These are phyloP conservation scores for Pichia membranifaciens DNA, from an alignment of 805 yeast genomes.

Conservation along the genomic window DNA sequence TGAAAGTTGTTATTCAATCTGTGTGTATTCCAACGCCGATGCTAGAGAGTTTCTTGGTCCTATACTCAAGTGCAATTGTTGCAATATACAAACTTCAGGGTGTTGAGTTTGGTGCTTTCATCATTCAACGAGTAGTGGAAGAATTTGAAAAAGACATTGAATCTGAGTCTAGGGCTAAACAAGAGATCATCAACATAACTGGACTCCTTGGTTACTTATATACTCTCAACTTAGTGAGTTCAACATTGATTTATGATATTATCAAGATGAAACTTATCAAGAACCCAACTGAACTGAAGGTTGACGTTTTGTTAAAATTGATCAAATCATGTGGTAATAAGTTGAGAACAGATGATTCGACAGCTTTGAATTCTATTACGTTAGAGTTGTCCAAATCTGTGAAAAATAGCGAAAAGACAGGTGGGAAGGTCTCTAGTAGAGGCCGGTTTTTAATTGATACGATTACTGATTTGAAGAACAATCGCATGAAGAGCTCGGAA, in stretches of 20 bases:
- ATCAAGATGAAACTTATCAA: conserved; percentile 39
- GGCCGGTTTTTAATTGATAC: conserved; percentile 81
- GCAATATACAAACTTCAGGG: conserved; percentile 78
- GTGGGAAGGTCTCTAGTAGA: conserved; percentile 46
- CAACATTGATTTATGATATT: conserved; percentile 72
- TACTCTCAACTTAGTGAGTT: conserved; percentile 68
- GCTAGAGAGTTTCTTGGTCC: conserved; percentile 70
- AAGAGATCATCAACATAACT: conserved; percentile 47
- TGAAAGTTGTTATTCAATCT: conserved; percentile 58
- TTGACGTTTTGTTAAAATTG: conserved; percentile 70
- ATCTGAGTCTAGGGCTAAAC: conserved; percentile 23
- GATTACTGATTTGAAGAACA: conserved; percentile 78
- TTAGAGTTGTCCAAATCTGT: conserved; percentile 46
- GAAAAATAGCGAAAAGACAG: conserved; percentile 31
- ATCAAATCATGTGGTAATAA: conserved; percentile 75
- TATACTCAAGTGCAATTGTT: conserved; percentile 71
- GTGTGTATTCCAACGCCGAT: conserved; percentile 58
- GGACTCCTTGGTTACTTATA: conserved; percentile 73
- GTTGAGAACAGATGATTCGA: conserved; percentile 85
- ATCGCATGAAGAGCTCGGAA: conserved; percentile 53
- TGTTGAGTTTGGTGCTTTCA: conserved; percentile 81
- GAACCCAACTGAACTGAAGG: conserved; percentile 56
- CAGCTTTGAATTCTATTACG: conserved; percentile 75
- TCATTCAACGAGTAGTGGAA: conserved; percentile 76
- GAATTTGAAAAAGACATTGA: conserved; percentile 44